These are phyloP conservation scores for Neurospora sp. DNA, from an alignment of 495 filamentous ascomycete genomes.

Conservation along the genomic window DNA sequence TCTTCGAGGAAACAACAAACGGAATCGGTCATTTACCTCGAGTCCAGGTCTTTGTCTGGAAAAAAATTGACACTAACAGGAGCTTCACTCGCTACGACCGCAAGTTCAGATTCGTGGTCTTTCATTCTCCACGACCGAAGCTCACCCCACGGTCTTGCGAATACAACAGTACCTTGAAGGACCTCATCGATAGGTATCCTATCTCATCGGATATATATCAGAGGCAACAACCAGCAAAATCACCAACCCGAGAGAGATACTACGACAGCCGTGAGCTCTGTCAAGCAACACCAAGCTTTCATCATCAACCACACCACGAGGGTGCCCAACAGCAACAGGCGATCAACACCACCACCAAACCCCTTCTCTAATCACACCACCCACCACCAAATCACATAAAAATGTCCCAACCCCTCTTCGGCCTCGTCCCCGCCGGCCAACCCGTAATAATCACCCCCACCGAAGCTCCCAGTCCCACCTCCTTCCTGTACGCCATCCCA, in stretches of 20 bases:
- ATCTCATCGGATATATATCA: neutral
- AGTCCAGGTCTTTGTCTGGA: neutral
- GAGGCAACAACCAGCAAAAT: neutral
- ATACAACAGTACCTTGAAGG: neutral
- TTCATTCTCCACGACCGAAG: neutral
- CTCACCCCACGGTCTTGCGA: neutral
- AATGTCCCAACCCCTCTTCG: constrained; percentile 32
- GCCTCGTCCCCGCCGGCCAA: constrained; percentile 41
- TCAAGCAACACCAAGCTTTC: neutral
- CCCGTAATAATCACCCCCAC: constrained; percentile 35
- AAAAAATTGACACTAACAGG: neutral
- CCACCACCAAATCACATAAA: neutral
- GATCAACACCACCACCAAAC: neutral
- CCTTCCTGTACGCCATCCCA: constrained; percentile 38
- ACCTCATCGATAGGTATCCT: neutral
- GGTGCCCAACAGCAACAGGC: neutral
- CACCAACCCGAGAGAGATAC: neutral
- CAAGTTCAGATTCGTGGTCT: neutral
- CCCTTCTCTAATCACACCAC: neutral
- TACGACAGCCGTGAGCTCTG: neutral
- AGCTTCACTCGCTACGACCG: neutral
- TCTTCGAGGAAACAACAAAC: neutral
- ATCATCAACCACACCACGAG: neutral
- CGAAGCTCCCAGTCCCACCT: constrained; percentile 25
- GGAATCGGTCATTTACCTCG: neutral